Conservation (phyloP, 306 rosid genomes). For the Acacia melanoxylon region DNA sequence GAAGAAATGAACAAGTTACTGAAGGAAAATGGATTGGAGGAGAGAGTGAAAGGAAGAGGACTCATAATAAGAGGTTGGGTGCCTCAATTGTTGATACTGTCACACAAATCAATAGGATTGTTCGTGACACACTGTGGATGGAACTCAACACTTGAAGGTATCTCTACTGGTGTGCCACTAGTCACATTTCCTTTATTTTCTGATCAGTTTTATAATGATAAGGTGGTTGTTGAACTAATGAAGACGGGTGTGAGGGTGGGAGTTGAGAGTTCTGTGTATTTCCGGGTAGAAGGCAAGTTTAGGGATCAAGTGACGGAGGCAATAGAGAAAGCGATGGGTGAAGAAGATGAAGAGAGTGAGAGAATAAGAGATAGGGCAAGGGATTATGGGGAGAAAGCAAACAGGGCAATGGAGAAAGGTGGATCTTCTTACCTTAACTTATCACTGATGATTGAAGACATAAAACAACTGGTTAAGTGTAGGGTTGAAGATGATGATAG, state of each 20-base stretch:
- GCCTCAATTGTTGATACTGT: constrained; percentile 50
- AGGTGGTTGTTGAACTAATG: constrained; percentile 31
- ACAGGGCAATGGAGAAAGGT: constrained; percentile 23
- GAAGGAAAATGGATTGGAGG: constrained; percentile 37
- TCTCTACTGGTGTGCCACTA: constrained; percentile 49
- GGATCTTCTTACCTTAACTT: constrained; percentile 40
- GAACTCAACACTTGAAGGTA: constrained; percentile 56
- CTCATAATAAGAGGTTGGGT: constrained; percentile 57
- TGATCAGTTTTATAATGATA: constrained; percentile 51
- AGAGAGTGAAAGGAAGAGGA: constrained; percentile 50
- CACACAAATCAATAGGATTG: constrained; percentile 50
- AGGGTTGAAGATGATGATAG: too few relatives aligned
- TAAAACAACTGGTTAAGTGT: background rate
- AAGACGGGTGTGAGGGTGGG: constrained; percentile 39
- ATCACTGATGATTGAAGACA: constrained; percentile 31
- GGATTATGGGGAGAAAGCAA: constrained; percentile 31
- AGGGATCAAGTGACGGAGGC: constrained; percentile 37
- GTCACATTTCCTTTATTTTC: constrained; percentile 51
- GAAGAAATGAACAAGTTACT: constrained; percentile 44
- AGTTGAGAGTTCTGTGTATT: constrained; percentile 10
- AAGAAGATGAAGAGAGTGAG: constrained; percentile 17
- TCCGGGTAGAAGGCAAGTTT: constrained; percentile 39
- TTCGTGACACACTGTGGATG: constrained; percentile 66
- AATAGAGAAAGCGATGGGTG: constrained; percentile 42
- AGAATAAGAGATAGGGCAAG: constrained; percentile 42